A percentile compares a stretch with the other conserved stretches of the same genome.
These are phyloP conservation scores for Volutella citrinella DNA, from an alignment of 2,329 filamentous ascomycete species.

Conservation along the genomic window DNA sequence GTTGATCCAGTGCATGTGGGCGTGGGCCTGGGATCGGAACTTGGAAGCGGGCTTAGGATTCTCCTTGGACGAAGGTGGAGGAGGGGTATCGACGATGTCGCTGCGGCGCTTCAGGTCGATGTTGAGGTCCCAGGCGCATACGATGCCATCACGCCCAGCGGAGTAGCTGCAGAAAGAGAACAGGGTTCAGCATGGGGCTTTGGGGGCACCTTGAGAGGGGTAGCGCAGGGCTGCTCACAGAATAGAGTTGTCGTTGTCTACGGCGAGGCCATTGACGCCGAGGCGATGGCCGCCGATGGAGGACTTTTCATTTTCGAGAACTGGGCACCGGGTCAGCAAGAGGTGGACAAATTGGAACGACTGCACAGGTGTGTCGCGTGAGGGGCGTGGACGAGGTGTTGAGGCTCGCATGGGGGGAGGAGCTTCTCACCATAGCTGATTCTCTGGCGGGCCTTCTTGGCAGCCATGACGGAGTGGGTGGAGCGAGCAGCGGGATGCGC, in stretches of 20 bases:
- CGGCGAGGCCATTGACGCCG: slow-evolving; percentile 89
- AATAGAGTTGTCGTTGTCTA: slow-evolving; percentile 79
- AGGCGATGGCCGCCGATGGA: slow-evolving; percentile 79
- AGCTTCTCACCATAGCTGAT: slow-evolving; percentile 63
- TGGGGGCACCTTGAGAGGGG: slow-evolving; percentile 7
- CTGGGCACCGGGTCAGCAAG: slow-evolving; percentile 31
- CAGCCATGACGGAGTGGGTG: slow-evolving; percentile 45
- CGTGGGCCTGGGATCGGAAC: slow-evolving; percentile 62
- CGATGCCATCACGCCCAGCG: slow-evolving; percentile 88
- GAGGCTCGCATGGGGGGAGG: slow-evolving; percentile 1
- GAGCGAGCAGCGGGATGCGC: slow-evolving; percentile 13
- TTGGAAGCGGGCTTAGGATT: slow-evolving; percentile 47
- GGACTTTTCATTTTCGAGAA: slow-evolving; percentile 57
- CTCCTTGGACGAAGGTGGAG: slow-evolving; percentile 26
- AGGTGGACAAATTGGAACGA: not conserved
- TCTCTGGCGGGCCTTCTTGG: slow-evolving; percentile 66
- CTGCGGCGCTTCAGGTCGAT: slow-evolving; percentile 54
- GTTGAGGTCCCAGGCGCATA: slow-evolving; percentile 93
- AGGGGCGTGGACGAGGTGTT: not conserved
- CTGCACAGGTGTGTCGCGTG: not conserved
- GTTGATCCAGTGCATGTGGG: slow-evolving; percentile 96
- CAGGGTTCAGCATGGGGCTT: slow-evolving; percentile 14
- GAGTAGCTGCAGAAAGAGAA: slow-evolving; percentile 66
- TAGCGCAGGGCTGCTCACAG: slow-evolving; percentile 58
- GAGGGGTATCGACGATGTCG: slow-evolving; percentile 25